Evolutionary conservation across 352 stramenopile genomes (phyloP).

Genomic region (Globisporangium solare): DNA sequence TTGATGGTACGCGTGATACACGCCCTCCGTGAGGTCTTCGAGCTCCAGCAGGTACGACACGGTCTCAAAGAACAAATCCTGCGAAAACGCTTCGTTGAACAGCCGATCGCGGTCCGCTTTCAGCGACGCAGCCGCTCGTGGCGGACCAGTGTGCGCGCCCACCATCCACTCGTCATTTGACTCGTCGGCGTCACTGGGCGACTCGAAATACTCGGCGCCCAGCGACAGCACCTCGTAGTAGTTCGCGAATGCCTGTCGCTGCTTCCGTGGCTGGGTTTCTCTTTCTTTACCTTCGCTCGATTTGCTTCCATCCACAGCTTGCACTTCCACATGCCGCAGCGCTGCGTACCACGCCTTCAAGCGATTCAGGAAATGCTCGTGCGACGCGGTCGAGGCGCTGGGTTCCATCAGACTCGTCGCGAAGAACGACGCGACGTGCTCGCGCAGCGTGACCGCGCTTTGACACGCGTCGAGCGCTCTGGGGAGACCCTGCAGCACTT

Average conservation of each 20-base stretch:
- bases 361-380: neutral
- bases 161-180: neutral
- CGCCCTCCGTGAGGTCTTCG: slow-evolving; percentile 7
- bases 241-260: slow-evolving; percentile 11
- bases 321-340: neutral
- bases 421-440: slow-evolving; percentile 19
- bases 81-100: slow-evolving; percentile 19
- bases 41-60: slow-evolving; percentile 28
- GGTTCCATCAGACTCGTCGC: neutral
- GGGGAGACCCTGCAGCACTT: slow-evolving; percentile 17
- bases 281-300: too few species aligned
- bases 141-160: too few species aligned
- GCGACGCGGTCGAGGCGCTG: neutral
- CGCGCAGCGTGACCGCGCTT: slow-evolving; percentile 15
- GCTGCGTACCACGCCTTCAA: slow-evolving; percentile 3
- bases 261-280: neutral
- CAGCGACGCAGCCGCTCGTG: too few species aligned
- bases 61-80: slow-evolving; percentile 22
- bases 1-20: slow-evolving; percentile 22
- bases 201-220: slow-evolving; percentile 15
- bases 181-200: neutral
- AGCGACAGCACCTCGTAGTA: slow-evolving; percentile 23
- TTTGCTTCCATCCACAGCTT: neutral
- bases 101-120: slow-evolving; percentile 10
- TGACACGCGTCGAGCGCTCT: slow-evolving; percentile 14